Percentiles rank a stretch among this genome's conserved stretches.
phyloP scores from a whole-genome alignment of 2,329 filamentous ascomycete species.

The Penicillium palitans region DNA sequence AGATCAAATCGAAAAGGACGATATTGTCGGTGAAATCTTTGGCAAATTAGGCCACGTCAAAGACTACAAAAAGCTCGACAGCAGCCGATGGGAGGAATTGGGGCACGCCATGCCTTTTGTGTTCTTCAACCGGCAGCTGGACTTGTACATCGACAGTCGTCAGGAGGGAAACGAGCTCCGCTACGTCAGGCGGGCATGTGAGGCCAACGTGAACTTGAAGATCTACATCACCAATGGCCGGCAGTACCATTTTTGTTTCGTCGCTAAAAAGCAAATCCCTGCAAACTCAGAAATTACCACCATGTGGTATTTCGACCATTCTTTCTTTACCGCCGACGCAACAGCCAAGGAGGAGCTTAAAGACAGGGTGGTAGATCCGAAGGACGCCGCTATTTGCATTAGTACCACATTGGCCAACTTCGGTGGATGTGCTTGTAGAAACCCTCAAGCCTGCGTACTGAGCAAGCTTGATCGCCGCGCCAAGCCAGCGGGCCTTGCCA shows the following conservation, averaged over 20 bases:
- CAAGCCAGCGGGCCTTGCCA: neutral
- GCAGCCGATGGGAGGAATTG: slow-evolving; percentile 68
- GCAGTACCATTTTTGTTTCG: slow-evolving; percentile 90
- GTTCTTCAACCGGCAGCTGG: slow-evolving; percentile 83
- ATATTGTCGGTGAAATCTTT: slow-evolving; percentile 71
- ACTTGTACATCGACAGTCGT: slow-evolving; percentile 89
- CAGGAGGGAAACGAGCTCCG: slow-evolving; percentile 82
- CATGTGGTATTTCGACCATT: slow-evolving; percentile 49
- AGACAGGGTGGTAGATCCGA: slow-evolving; percentile 43
- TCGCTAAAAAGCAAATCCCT: slow-evolving; percentile 75
- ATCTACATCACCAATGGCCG: slow-evolving; percentile 76
- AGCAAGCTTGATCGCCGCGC: slow-evolving; percentile 46
- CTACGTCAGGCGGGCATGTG: slow-evolving; percentile 89
- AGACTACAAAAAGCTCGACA: slow-evolving; percentile 66
- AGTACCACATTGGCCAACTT: slow-evolving; percentile 52
- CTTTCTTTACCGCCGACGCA: slow-evolving; percentile 29
- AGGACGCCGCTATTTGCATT: slow-evolving; percentile 46
- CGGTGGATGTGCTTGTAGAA: slow-evolving; percentile 51
- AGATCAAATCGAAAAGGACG: slow-evolving; percentile 51
- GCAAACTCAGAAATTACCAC: slow-evolving; percentile 53
- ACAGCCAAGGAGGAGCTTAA: slow-evolving; percentile 25
- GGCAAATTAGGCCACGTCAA: slow-evolving; percentile 73
- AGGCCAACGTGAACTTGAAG: slow-evolving; percentile 83
- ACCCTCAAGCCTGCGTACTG: slow-evolving; percentile 41
- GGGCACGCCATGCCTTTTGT: slow-evolving; percentile 66